Base-by-base conservation (phyloP, 768 basidiomycete species). In the Rhizopogon vinicolor region DNA sequence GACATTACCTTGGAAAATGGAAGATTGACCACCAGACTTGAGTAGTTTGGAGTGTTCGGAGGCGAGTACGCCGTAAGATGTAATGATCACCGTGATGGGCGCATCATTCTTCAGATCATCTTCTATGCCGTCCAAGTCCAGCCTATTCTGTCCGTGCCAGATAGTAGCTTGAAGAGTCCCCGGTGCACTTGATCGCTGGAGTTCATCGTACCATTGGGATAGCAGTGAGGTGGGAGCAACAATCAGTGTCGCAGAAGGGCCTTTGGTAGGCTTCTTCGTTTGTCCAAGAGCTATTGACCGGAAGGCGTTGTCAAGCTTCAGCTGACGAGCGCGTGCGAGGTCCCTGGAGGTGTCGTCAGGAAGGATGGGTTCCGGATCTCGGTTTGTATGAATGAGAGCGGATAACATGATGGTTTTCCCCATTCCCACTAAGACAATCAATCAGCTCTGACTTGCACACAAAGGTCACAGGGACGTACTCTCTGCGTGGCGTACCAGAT, bases 381-480 rank as follows among this genome's bases (percentile, higher is more conserved):
- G 81, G 60, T 87, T 91, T 10, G 83, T 85, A 58, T 95, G 93
- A 25, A 97, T 89, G 51, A 97, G 81, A 9, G 92, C 85, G 2
- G 93, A 91, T 35, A 97, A 70, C 91, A 94, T 94, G 60, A 94
- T 93, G 1, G 92, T 93, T 73, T 95, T 95, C 7, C 93, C 93
- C 84, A 95, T 89, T n/a, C 92, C 92, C 92, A 94, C 91, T 92
- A 52, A 42, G 10, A 59, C 52, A 56, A 13, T 53, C 25, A 31
- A 49, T 55, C 44, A 61, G 13, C 29, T 58, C 12, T 51, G 42
- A 40, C 37, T 9, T 54, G 22, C 16, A 19, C 8, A 57, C 40
- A 49, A 44, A 48, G 41, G 60, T 51, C 42, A 19, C 18, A 53
- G 19, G 37, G 3, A 64, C 80, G 62, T 66, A 84, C 82, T 84